Conservation (phyloP, 2,329 filamentous ascomycete species). For the Colletotrichum endophyticum region DNA sequence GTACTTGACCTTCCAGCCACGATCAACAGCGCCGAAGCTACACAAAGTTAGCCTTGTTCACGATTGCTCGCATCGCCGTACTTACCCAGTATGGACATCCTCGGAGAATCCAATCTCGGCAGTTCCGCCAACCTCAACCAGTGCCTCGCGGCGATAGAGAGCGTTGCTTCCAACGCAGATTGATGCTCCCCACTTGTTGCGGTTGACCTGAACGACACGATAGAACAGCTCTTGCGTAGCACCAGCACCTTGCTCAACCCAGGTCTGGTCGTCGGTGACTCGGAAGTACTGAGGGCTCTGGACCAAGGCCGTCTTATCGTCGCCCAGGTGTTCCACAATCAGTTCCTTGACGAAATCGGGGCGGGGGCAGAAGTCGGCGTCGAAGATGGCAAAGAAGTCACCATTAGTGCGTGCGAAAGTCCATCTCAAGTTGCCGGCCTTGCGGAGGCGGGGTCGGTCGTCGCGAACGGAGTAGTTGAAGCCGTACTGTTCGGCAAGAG, state of each 20-base stretch:
- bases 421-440: constrained; percentile 47
- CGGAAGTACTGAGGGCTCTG: constrained; percentile 48
- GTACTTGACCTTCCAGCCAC: constrained; percentile 47
- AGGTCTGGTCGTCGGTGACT: constrained; percentile 41
- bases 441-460: constrained; percentile 43
- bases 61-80: neutral
- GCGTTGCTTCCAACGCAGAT: constrained; percentile 48
- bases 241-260: constrained; percentile 48
- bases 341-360: constrained; percentile 43
- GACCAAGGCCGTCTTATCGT: constrained; percentile 41
- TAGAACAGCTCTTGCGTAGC: constrained; percentile 47
- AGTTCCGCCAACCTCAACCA: constrained; percentile 44
- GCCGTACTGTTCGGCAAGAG: constrained; percentile 34
- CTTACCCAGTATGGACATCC: constrained; percentile 47
- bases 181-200: constrained; percentile 43
- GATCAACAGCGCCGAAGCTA: constrained; percentile 43
- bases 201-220: constrained; percentile 45
- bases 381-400: constrained; percentile 47
- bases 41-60: neutral
- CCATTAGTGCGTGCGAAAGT: constrained; percentile 40
- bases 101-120: constrained; percentile 47
- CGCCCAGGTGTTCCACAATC: constrained; percentile 41
- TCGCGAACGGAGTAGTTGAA: constrained; percentile 45
- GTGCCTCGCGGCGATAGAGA: constrained; percentile 41
- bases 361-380: constrained; percentile 47